Evolutionary conservation across 805 yeast genomes (phyloP).

Genomic region (Ogataea allantospora): DNA sequence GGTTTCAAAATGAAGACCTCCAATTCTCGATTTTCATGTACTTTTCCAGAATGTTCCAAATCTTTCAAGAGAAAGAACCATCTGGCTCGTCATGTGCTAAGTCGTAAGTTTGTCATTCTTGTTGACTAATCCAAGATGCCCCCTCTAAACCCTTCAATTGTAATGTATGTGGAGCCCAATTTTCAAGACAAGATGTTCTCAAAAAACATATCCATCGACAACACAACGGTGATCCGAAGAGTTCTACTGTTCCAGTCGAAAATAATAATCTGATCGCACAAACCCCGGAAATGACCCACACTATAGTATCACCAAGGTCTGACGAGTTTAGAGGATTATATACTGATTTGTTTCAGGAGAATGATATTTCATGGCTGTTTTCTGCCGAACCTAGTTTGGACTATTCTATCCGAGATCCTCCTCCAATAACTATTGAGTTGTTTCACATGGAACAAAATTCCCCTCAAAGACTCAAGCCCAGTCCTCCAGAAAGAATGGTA

Average conservation of each 20-base stretch:
- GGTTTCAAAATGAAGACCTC: background rate
- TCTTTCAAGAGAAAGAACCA: constrained; percentile 3
- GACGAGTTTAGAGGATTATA: constrained; percentile 7
- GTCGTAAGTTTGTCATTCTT: too few species aligned
- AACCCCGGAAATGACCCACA: too few species aligned
- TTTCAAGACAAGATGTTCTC: constrained; percentile 12
- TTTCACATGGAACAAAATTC: background rate
- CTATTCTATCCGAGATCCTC: too few species aligned
- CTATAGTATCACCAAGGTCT: background rate
- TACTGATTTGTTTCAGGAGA: constrained; percentile 17
- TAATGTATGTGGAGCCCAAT: constrained; percentile 7
- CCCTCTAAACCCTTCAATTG: constrained; percentile 9
- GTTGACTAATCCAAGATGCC: background rate
- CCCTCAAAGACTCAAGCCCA: background rate
- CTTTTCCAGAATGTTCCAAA: background rate
- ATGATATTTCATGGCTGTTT: constrained; percentile 28
- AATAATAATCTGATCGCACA: too few species aligned
- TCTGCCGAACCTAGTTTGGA: too few species aligned
- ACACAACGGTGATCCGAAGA: too few species aligned
- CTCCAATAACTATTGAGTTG: constrained; percentile 9
- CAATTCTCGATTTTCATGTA: background rate
- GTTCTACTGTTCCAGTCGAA: too few species aligned
- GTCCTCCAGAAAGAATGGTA: background rate
- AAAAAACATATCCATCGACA: too few species aligned
- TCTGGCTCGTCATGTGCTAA: constrained; percentile 2